A percentile compares a stretch with the other conserved stretches of the same genome.
Evolutionary conservation across 139 green algal genomes (phyloP).

Genomic region (Picochlorum sp.): DNA sequence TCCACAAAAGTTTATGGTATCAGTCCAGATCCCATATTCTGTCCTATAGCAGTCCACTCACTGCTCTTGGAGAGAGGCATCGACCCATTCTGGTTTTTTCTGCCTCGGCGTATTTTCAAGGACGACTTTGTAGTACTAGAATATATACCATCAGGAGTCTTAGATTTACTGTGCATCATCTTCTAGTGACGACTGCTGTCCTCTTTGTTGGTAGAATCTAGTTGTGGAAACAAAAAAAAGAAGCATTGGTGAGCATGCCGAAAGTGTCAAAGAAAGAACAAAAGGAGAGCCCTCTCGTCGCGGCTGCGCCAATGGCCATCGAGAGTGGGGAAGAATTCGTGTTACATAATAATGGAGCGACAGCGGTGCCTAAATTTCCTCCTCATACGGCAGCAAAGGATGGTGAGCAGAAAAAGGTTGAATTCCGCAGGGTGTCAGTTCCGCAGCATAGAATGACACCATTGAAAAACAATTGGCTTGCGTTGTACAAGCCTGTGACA

Average conservation of each 20-base stretch:
- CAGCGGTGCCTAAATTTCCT: constrained; percentile 54
- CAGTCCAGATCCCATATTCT: too few relatives aligned
- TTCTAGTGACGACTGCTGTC: too few relatives aligned
- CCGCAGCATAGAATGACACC: constrained; percentile 91
- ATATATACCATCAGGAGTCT: too few relatives aligned
- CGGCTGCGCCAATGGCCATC: constrained; percentile 26
- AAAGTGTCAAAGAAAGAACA: constrained; percentile 45
- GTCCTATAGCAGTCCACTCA: too few relatives aligned
- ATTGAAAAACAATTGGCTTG: constrained; percentile 92
- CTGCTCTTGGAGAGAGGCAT: too few relatives aligned
- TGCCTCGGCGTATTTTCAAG: too few relatives aligned
- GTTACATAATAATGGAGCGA: not conserved
- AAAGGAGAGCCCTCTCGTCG: constrained; percentile 22
- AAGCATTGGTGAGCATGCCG: constrained; percentile 32
- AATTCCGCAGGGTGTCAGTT: constrained; percentile 78
- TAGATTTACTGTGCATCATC: too few relatives aligned
- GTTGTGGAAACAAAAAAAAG: not conserved
- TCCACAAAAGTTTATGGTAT: too few relatives aligned
- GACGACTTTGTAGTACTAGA: too few relatives aligned
- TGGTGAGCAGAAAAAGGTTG: constrained; percentile 42
- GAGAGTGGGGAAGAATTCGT: constrained; percentile 13
- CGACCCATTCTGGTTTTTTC: too few relatives aligned
- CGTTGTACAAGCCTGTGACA: constrained; percentile 94
- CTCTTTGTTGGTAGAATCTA: not conserved
- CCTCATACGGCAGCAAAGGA: constrained; percentile 50